Evolutionary conservation across 1,139 yeast species (phyloP).

Genomic region (Pichia sp.): DNA sequence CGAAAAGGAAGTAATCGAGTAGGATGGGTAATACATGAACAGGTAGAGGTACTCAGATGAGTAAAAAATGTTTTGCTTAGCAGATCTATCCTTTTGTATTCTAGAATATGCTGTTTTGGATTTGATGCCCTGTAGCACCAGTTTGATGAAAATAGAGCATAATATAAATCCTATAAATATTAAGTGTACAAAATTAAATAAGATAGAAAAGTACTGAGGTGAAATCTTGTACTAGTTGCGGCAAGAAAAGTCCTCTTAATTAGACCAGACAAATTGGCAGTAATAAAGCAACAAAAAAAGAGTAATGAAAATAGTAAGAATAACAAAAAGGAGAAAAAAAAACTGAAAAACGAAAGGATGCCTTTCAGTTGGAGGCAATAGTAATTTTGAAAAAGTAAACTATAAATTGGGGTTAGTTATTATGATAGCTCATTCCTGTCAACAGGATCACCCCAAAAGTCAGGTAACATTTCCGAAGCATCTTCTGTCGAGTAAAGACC

Average conservation of each 20-base stretch:
- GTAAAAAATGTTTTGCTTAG: background rate
- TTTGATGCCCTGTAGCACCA: background rate
- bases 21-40: background rate
- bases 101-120: background rate
- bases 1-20: slow-evolving; percentile 26
- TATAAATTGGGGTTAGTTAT: background rate
- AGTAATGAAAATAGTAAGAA: background rate
- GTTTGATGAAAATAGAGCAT: background rate
- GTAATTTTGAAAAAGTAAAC: background rate
- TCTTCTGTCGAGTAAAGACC: slow-evolving; percentile 43
- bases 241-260: background rate
- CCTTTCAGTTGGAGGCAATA: background rate
- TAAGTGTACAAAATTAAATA: background rate
- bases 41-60: background rate
- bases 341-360: background rate
- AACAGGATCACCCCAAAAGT: slow-evolving; percentile 50
- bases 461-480: slow-evolving; percentile 28
- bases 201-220: background rate
- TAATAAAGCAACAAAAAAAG: background rate
- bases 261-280: background rate
- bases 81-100: background rate
- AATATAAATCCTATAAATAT: background rate
- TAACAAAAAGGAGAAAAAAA: background rate
- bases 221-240: background rate
- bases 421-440: slow-evolving; percentile 35